Base-by-base conservation (phyloP, 768 basidiomycete genomes). In the Steccherinum ochraceum region DNA sequence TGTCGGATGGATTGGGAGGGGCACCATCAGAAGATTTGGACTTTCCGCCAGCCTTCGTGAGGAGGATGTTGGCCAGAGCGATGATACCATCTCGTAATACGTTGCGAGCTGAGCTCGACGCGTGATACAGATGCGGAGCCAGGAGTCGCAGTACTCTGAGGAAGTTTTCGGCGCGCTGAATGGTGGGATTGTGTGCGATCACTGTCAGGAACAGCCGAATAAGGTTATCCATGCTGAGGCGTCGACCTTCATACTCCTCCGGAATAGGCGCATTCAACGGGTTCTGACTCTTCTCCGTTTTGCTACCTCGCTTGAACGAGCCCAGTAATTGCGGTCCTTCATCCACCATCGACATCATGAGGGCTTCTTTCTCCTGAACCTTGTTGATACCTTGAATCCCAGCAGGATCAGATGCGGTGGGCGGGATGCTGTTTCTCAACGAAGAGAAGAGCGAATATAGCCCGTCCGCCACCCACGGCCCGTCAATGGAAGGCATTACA, bases 141-240 rank as follows among this genome's bases (percentile, higher is more conserved):
- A 86, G 66, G 39, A 74, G 69, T 10, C 79, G 77, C 16, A 91
- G 69, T 23, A 86, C 68, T 3, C 73, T 72, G 40, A 91, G 67
- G 66, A 89, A 89, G 49, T 83, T 74, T 55, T 88, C 79, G 2
- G 87, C 83, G 19, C 87, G 80, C 20, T 77, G 64, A 44, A 81
- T 81, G 3, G 76, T 72, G 13, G 83, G 74, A 61, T 89, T 83
- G 56, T 89, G 83, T 4, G 86, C 87, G 49, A 91, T 86, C 52
- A 91, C 83, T 1, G 88, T 90, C 24, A 89, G 72, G 61, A 89
- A 81, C 5, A 91, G 72, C 13, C 81, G 78, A 24, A 87, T 78
- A 21, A 89, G 72, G 59, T 89, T 73, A 53, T 84, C 83, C 58
- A 84, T 70, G 18, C 70, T 70, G 12, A 91, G 72, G 2, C 72